Percentiles rank a stretch among this genome's conserved stretches.
These are phyloP conservation scores for Arachnomyces sp. DNA, from an alignment of 2,329 filamentous ascomycete genomes.

Conservation along the genomic window DNA sequence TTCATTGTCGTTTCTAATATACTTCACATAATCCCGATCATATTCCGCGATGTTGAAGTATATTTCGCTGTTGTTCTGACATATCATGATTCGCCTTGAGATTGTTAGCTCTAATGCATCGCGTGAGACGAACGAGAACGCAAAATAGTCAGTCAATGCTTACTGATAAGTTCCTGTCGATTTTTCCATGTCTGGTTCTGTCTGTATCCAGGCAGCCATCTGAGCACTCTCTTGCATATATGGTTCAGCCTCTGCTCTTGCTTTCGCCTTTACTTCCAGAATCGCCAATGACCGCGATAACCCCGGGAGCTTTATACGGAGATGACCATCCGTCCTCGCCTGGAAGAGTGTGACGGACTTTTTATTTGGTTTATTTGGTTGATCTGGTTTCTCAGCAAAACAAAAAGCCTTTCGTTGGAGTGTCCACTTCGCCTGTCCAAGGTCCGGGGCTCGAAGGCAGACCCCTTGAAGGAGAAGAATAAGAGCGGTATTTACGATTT, in stretches of 20 bases:
- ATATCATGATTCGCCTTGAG: too few relatives aligned
- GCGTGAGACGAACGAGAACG: too few relatives aligned
- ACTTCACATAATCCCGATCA: too few relatives aligned
- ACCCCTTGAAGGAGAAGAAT: constrained; percentile 7
- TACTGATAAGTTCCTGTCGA: too few relatives aligned
- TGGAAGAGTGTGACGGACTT: constrained; percentile 1
- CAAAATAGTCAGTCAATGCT: too few relatives aligned
- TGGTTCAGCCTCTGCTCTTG: background rate
- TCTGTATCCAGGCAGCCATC: constrained; percentile 12
- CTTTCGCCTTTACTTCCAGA: constrained; percentile 8
- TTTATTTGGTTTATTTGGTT: background rate
- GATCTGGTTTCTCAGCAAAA: background rate
- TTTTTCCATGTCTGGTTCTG: constrained; percentile 4
- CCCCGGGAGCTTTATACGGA: constrained; percentile 1
- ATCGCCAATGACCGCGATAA: constrained; percentile 6
- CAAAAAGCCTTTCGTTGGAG: constrained; percentile 7
- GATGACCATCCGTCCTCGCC: constrained; percentile 9
- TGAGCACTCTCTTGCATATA: constrained; percentile 11
- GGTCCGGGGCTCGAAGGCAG: constrained; percentile 2
- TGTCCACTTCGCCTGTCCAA: constrained; percentile 3
- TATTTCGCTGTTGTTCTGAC: too few relatives aligned
- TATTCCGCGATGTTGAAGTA: too few relatives aligned
- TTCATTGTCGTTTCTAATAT: too few relatives aligned
- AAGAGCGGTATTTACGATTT: constrained; percentile 10
- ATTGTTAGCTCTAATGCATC: too few relatives aligned